phyloP scores from a whole-genome alignment of 2,329 filamentous ascomycete species.

The Blastomyces gilchristii region DNA sequence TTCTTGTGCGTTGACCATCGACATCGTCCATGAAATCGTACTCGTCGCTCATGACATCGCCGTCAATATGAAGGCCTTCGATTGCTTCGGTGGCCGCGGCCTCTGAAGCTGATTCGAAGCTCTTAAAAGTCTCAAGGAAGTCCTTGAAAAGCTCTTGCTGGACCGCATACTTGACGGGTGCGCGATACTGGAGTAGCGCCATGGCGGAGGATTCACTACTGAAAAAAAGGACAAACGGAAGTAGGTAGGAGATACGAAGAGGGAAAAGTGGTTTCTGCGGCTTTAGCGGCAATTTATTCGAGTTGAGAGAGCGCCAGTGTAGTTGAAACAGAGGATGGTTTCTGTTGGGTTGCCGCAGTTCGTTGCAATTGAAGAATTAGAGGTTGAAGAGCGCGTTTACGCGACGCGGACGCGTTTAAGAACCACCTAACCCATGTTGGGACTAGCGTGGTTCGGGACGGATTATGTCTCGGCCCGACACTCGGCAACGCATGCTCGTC shows the following conservation, averaged over 20 bases:
- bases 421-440: slow-evolving; percentile 13
- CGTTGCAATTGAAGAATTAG: background rate
- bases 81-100: slow-evolving; percentile 62
- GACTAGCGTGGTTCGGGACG: slow-evolving; percentile 21
- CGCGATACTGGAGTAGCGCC: slow-evolving; percentile 73
- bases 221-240: background rate
- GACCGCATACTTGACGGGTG: slow-evolving; percentile 74
- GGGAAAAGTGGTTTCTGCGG: background rate
- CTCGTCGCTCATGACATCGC: slow-evolving; percentile 77
- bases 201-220: slow-evolving; percentile 41
- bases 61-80: slow-evolving; percentile 73
- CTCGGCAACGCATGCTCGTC: slow-evolving; percentile 13
- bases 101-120: slow-evolving; percentile 45
- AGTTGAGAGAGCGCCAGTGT: background rate
- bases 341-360: background rate
- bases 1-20: slow-evolving; percentile 39
- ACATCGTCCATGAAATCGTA: slow-evolving; percentile 87
- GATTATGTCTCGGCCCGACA: slow-evolving; percentile 27
- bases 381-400: slow-evolving; percentile 7
- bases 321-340: background rate
- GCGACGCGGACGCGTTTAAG: slow-evolving; percentile 13
- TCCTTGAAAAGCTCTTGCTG: slow-evolving; percentile 74
- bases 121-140: slow-evolving; percentile 82
- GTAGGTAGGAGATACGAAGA: background rate
- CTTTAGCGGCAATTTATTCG: background rate